These are phyloP conservation scores for Entamoeba moshkovskii DNA, from an alignment of 208 protist genomes.

Conservation along the genomic window DNA sequence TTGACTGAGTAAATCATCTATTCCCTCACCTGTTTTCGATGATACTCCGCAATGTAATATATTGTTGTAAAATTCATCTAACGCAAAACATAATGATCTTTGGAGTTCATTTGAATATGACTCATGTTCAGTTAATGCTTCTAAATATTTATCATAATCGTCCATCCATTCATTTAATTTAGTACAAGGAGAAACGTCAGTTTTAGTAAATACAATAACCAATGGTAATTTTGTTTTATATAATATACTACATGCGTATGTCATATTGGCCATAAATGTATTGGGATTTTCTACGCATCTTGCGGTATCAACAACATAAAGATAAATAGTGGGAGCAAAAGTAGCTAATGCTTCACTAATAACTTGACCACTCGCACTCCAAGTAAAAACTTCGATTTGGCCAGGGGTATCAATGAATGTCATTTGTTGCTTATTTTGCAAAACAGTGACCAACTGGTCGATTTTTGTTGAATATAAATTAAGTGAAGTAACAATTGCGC, in stretches of 20 bases:
- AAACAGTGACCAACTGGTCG: slow-evolving; percentile 75
- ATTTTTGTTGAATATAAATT: slow-evolving; percentile 94
- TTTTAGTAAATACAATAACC: slow-evolving; percentile 90
- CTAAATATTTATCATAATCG: background rate
- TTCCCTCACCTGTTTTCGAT: background rate
- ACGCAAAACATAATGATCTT: background rate
- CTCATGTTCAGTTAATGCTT: background rate
- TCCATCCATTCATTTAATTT: background rate
- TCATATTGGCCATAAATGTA: slow-evolving; percentile 95
- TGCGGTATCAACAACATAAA: slow-evolving; percentile 88
- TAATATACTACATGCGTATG: slow-evolving; percentile 89
- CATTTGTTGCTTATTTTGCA: slow-evolving; percentile 45
- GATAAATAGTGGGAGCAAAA: slow-evolving; percentile 71
- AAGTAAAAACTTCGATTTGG: slow-evolving; percentile 90
- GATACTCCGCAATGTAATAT: background rate
- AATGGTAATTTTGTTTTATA: slow-evolving; percentile 91
- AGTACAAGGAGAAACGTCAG: slow-evolving; percentile 51
- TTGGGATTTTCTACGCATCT: slow-evolving; percentile 62
- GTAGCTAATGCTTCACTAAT: slow-evolving; percentile 78
- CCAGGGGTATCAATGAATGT: slow-evolving; percentile 88
- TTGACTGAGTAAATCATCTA: background rate
- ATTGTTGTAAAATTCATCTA: slow-evolving; percentile 7
- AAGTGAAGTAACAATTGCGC: slow-evolving; percentile 88
- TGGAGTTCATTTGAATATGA: background rate
- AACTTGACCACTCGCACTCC: slow-evolving; percentile 85